Evolutionary conservation across 1,139 yeast genomes (phyloP).

Genomic region (Pichia sp.): DNA sequence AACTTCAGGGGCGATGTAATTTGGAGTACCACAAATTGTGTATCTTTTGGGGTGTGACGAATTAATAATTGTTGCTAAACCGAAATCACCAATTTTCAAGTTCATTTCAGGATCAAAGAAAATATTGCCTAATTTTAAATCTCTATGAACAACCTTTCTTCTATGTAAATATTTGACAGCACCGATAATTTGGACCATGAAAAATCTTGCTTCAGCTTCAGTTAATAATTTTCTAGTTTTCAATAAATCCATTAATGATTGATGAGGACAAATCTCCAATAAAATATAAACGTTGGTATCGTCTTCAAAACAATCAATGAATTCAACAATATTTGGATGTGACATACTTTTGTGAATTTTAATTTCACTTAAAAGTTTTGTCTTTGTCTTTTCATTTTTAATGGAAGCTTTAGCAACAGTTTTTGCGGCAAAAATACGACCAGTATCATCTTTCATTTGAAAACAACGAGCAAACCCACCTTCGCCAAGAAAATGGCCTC

Average conservation of each 20-base stretch:
- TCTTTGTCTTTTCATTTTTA: constrained; percentile 83
- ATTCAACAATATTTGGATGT: constrained; percentile 86
- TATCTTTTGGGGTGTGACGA: constrained; percentile 63
- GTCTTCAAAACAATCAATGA: constrained; percentile 92
- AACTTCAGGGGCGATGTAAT: constrained; percentile 96
- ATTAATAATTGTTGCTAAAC: constrained; percentile 83
- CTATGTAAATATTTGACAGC: constrained; percentile 90
- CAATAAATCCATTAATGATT: constrained; percentile 85
- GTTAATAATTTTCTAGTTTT: constrained; percentile 75
- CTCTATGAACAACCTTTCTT: constrained; percentile 92
- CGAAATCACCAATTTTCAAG: constrained; percentile 93
- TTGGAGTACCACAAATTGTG: constrained; percentile 97
- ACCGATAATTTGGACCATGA: constrained; percentile 89
- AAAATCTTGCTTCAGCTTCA: constrained; percentile 87
- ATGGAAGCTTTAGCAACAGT: constrained; percentile 96
- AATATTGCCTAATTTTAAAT: constrained; percentile 87
- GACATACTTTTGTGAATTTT: constrained; percentile 88
- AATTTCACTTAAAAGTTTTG: constrained; percentile 85
- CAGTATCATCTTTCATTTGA: constrained; percentile 83
- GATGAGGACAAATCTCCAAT: constrained; percentile 90
- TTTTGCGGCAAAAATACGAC: constrained; percentile 89
- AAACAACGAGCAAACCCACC: constrained; percentile 99
- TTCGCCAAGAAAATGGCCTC: constrained; percentile 91
- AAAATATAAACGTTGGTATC: constrained; percentile 87
- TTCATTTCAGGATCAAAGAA: constrained; percentile 91